phyloP scores from a whole-genome alignment of 2,329 filamentous ascomycete species.

The Paraphaeosphaeria minitans region DNA sequence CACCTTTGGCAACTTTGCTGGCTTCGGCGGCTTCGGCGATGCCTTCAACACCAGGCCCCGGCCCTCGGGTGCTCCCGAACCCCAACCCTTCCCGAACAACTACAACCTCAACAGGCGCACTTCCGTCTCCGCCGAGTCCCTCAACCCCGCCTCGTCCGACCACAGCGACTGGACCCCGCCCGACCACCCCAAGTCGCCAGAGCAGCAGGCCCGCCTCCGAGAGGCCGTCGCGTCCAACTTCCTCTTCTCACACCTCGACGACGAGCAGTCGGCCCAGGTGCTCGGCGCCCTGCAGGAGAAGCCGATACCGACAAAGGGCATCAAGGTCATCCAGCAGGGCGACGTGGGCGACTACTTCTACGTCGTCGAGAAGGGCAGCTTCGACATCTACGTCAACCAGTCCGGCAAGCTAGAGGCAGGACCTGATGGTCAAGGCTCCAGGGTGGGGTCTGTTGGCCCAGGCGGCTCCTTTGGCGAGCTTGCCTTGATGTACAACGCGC shows the following conservation, averaged over 20 bases:
- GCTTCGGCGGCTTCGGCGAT: slow-evolving; percentile 43
- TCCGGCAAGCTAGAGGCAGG: slow-evolving; percentile 79
- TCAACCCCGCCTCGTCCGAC: slow-evolving; percentile 83
- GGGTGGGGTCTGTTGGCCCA: slow-evolving; percentile 80
- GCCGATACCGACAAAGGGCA: slow-evolving; percentile 87
- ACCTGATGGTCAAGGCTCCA: slow-evolving; percentile 77
- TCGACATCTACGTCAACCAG: slow-evolving; percentile 88
- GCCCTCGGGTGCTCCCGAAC: slow-evolving; percentile 56
- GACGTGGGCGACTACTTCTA: slow-evolving; percentile 98
- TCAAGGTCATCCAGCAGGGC: slow-evolving; percentile 91
- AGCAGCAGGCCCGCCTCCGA: slow-evolving; percentile 80
- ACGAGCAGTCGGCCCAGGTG: slow-evolving; percentile 87
- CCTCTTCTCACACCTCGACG: slow-evolving; percentile 90
- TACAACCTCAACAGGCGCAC: slow-evolving; percentile 94
- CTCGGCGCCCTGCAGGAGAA: slow-evolving; percentile 93
- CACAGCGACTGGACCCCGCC: slow-evolving; percentile 92
- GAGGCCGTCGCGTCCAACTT: slow-evolving; percentile 87
- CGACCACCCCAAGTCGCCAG: slow-evolving; percentile 77
- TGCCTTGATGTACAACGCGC: slow-evolving; percentile 98
- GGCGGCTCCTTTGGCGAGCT: slow-evolving; percentile 96
- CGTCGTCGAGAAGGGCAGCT: slow-evolving; percentile 87
- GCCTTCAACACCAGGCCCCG: slow-evolving; percentile 45
- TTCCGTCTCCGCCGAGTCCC: slow-evolving; percentile 93
- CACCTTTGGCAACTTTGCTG: slow-evolving; percentile 46
- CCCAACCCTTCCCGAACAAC: slow-evolving; percentile 81